A percentile compares a stretch with the other conserved stretches of the same genome.
These are phyloP conservation scores for Fusarium brevicatenulatum DNA, from an alignment of 2,329 filamentous ascomycete genomes.

Conservation along the genomic window DNA sequence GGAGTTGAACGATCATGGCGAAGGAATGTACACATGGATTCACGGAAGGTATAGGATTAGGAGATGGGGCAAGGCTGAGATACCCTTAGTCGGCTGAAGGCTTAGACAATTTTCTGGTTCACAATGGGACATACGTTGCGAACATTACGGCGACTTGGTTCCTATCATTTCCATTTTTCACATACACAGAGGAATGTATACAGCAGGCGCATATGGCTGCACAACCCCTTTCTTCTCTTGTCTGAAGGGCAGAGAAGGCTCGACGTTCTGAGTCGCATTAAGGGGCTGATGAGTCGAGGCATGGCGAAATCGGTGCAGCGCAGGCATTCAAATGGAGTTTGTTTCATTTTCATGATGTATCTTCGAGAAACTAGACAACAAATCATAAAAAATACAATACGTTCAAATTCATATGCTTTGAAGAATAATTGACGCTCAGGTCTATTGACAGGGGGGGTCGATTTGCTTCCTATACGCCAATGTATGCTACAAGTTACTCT, in stretches of 20 bases:
- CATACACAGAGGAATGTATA: constrained; percentile 21
- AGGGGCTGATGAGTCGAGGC: constrained; percentile 12
- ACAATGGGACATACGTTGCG: constrained; percentile 32
- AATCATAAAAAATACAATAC: constrained; percentile 37
- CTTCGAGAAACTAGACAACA: constrained; percentile 30
- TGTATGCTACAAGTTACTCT: background rate
- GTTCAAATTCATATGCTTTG: constrained; percentile 8
- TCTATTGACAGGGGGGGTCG: background rate
- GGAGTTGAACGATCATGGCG: constrained; percentile 15
- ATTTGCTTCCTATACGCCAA: constrained; percentile 25
- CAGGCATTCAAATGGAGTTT: constrained; percentile 35
- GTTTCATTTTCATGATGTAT: constrained; percentile 27
- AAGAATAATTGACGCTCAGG: background rate
- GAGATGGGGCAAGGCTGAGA: constrained; percentile 44
- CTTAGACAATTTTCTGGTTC: constrained; percentile 49
- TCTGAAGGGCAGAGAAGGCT: constrained; percentile 12
- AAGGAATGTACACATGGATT: constrained; percentile 34
- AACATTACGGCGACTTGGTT: constrained; percentile 23
- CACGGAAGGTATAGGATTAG: constrained; percentile 17
- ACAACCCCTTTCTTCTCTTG: constrained; percentile 21
- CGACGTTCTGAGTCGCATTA: constrained; percentile 19
- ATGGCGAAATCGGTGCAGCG: constrained; percentile 27
- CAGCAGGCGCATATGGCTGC: constrained; percentile 30
- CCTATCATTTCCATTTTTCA: constrained; percentile 31
- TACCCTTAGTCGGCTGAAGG: constrained; percentile 51